Evolutionary conservation across 2,329 filamentous ascomycete genomes (phyloP).

Genomic region (Botryotinia globosa): DNA sequence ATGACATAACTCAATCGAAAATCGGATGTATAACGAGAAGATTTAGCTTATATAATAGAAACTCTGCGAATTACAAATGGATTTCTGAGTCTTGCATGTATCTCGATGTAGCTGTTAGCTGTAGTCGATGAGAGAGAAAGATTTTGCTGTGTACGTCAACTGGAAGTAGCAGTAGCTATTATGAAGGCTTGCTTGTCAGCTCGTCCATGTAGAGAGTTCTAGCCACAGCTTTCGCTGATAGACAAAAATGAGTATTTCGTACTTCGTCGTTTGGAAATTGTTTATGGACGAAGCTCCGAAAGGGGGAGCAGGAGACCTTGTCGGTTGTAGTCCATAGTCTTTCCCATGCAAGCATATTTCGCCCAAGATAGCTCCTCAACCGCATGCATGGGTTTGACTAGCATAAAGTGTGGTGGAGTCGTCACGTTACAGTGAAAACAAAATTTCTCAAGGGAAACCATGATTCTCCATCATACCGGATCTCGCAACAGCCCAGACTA

Average conservation of each 20-base stretch:
- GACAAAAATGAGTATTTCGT: neutral
- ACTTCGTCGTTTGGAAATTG: neutral
- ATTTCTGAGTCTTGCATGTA: no score
- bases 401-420: slow-evolving; percentile 1
- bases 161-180: neutral
- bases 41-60: neutral
- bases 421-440: slow-evolving; percentile 2
- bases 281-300: neutral
- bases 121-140: neutral
- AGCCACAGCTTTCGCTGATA: neutral
- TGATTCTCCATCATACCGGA: neutral
- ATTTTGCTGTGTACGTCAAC: neutral
- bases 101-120: neutral
- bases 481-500: neutral
- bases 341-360: neutral
- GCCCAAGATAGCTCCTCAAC: neutral
- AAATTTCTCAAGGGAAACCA: slow-evolving; percentile 4
- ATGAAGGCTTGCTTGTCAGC: neutral
- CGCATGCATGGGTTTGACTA: neutral
- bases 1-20: neutral
- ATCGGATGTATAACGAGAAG: neutral
- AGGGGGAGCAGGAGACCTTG: neutral
- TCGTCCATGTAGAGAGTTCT: neutral
- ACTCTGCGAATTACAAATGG: neutral
- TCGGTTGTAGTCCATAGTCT: neutral